Base-by-base conservation (phyloP, 2,329 filamentous ascomycete genomes). In the Fusarium mexicanum region DNA sequence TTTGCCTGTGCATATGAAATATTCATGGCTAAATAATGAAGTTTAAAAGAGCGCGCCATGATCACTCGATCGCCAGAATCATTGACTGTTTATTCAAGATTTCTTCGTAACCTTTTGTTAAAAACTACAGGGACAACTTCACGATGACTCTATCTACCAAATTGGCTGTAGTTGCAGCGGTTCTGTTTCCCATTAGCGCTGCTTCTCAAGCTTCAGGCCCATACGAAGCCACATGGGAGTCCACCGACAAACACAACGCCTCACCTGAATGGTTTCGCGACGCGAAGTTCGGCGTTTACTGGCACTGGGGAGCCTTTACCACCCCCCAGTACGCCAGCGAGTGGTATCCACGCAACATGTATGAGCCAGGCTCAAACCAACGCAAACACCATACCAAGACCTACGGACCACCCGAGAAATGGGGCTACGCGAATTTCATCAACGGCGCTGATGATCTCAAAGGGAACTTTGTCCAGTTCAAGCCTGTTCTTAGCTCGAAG, bases 271-370 rank as follows among this genome's bases (percentile, higher is more conserved):
- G 67, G 67, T 70, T 71, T 17, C 67, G 67, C 4, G 67, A 70
- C 6, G 67, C 67, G 11, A 70, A 70, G 6, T 70, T 70, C 12
- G 67, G 67, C 2, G 67, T 70, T 37, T 71, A 70, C 60, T 70
- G 67, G 67, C 67, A 70, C 50, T 70, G 67, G 67, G 67, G 67
- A 20, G 67, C 67, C 3, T 70, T 70, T n/a, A 71, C 67, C 0
- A 71, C 67, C 6, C 59, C 67, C 0, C 67, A 70, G 2, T 70
- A 70, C 13, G 67, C 66, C 13, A 70, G 53, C 8, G 67, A 70
- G 22, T 70, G 67, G 67, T 70, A 70, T 11, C 67, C 67, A 14
- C 67, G 67, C 13, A 65, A 70, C 24, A 70, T 70, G 67, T 70
- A 71, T 6, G 47, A 65, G 43, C 67, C 67, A 16, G 40, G 41